Base-by-base conservation (phyloP, 2,329 filamentous ascomycete species). In the Aspergillus amoenus region DNA sequence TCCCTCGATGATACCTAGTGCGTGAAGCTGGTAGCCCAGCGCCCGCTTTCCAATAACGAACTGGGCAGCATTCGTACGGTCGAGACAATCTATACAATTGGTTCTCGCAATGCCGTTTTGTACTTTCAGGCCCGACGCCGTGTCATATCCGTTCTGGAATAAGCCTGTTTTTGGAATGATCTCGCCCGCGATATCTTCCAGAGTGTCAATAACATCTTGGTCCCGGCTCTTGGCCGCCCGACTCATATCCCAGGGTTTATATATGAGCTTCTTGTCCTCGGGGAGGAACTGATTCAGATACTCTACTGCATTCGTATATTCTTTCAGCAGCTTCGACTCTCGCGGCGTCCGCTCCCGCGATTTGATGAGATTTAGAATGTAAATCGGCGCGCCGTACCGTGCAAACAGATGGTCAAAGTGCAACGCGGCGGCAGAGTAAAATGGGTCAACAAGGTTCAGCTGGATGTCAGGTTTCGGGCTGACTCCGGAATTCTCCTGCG, bases 211-310 rank as follows among this genome's bases (percentile, higher is more conserved):
- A 2, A 99, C 94, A 76, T 99, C 93, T 67, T 95, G 90, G 56
- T 94, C 93, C 37, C 90, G 88, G 66, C 88, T 88, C 76, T 99
- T 99, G 17, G 93, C 91, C 5, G 94, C 93, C 57, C 94, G 84
- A 60, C 93, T 96, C 94, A 99, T 99, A 71, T 99, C 94, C 86
- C 94, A 99, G 3, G 93, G 92, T 66, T 94, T 91, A 73, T 99
- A 93, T 9, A 93, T 85, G 51, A 99, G 96, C 70, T 91, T 91
- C 69, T 93, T 91, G 55, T 87, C 88, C 2, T 82, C 76, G 0
- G 94, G 93, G 2, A 99, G 79, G 57, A 95, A 96, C 70, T 97
- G 93, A 64, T 97, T 99, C 47, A 99, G 85, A 66, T 99, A 99
- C 42, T 87, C 84, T 61, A 97, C 88, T 5, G 92, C 91, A 64